Evolutionary conservation across 2,329 filamentous ascomycete genomes (phyloP).

Genomic region (Coccinonectria pachysandricola): DNA sequence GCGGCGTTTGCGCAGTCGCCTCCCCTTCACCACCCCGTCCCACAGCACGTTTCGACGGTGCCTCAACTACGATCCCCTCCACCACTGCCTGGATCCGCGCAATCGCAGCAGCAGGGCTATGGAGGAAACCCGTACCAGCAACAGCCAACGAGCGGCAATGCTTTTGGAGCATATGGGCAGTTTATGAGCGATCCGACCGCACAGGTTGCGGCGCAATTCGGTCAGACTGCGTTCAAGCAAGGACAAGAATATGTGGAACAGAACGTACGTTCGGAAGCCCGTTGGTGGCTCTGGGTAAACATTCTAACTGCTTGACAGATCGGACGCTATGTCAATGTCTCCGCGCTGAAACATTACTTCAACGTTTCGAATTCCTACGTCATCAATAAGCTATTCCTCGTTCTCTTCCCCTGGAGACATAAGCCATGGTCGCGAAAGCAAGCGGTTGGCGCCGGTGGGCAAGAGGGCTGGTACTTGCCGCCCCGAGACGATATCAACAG

Average conservation of each 20-base stretch:
- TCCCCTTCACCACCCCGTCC: conserved; percentile 91
- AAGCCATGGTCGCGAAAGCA: conserved; percentile 95
- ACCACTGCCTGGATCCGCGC: conserved; percentile 62
- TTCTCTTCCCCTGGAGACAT: conserved; percentile 95
- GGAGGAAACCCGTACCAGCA: conserved; percentile 68
- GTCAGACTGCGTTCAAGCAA: conserved; percentile 81
- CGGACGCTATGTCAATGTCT: conserved; percentile 76
- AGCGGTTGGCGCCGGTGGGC: conserved; percentile 56
- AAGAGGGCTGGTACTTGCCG: conserved; percentile 72
- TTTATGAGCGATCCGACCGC: conserved; percentile 95
- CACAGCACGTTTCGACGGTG: conserved; percentile 96
- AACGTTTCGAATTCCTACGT: conserved; percentile 98
- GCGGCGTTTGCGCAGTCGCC: conserved; percentile 78
- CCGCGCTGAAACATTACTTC: conserved; percentile 95
- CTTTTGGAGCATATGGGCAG: conserved; percentile 68
- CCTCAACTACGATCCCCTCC: conserved; percentile 93
- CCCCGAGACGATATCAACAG: conserved; percentile 94
- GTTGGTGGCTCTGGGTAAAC: background rate
- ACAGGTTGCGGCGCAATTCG: conserved; percentile 90
- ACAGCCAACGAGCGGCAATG: conserved; percentile 40
- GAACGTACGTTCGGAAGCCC: conserved; percentile 53
- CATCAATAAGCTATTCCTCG: conserved; percentile 81
- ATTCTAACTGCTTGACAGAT: conserved; percentile 27
- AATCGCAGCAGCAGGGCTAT: conserved; percentile 51
- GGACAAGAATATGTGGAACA: conserved; percentile 93